Conservation (phyloP, 371 early-diverging fungal species). For the Mortierella sp. region DNA sequence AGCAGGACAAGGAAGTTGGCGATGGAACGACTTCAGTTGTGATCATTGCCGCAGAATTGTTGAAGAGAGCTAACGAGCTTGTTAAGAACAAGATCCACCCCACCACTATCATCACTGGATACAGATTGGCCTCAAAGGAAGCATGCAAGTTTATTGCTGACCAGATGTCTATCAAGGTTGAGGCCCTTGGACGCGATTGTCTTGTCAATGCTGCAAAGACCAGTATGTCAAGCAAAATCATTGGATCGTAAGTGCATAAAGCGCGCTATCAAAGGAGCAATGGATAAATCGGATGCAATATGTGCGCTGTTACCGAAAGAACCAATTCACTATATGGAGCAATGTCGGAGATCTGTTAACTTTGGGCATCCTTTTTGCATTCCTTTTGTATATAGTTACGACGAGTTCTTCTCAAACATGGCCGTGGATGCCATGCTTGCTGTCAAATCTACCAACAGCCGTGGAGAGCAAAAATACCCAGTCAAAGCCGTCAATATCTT, state of each 20-base stretch:
- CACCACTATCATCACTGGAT: slow-evolving; percentile 98
- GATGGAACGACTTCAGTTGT: slow-evolving; percentile 99
- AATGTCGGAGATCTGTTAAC: not conserved
- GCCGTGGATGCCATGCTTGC: slow-evolving; percentile 96
- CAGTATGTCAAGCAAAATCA: slow-evolving; percentile 98
- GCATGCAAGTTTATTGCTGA: slow-evolving; percentile 99
- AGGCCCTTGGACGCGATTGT: slow-evolving; percentile 92
- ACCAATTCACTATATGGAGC: not conserved
- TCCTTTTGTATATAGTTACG: slow-evolving; percentile 70
- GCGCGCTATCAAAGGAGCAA: not conserved
- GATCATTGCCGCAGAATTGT: slow-evolving; percentile 97
- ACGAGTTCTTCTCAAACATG: slow-evolving; percentile 96
- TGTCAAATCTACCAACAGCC: slow-evolving; percentile 88
- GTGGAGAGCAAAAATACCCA: slow-evolving; percentile 95
- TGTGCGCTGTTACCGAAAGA: not conserved
- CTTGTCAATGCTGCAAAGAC: slow-evolving; percentile 98
- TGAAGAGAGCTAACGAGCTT: slow-evolving; percentile 96
- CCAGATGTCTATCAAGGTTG: slow-evolving; percentile 95
- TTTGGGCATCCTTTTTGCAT: not conserved
- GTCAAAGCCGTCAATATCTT: slow-evolving; percentile 99
- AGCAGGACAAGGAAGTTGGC: slow-evolving; percentile 99
- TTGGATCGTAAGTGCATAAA: slow-evolving; percentile 80
- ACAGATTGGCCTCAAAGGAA: slow-evolving; percentile 98
- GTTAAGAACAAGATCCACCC: slow-evolving; percentile 99
- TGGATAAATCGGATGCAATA: no score